Base-by-base conservation (phyloP, 805 yeast genomes). In the Saccharomycopsis selenospora region DNA sequence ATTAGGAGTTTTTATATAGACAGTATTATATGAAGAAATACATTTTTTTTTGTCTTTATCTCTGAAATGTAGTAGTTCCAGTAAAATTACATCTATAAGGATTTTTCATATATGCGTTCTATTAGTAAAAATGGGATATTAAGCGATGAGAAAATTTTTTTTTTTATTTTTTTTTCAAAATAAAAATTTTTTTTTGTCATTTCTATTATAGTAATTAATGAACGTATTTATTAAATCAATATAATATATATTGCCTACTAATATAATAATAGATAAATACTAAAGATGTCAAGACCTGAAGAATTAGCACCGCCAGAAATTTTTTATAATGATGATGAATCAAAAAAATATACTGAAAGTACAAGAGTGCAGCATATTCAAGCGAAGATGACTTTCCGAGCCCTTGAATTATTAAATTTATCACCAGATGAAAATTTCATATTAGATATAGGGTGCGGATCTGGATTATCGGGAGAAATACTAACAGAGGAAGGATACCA, bases 331-430 rank as follows among this genome's bases (percentile, higher is more conserved):
- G 97, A 90, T 48, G 66, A 79, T 1, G 99, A 93, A 65, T 85
- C 98, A 0, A 72, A 73, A 55, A 93, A 93, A 61, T 93, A 93
- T 65, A 93, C 98, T 0, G 73, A 84, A 2, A 86, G 95, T 3
- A 85, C 96, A 3, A 93, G 99, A 73, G 96, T 93, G 44, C 99
- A 93, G 69, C 96, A 90, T 62, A 93, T 93, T 59, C 99, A 93
- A 66, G 98, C 98, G 2, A 85, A 87, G 63, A 93, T 93, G 99
- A 89, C 99, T 0, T 72, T 91, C 40, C 74, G 99, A 58, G 96
- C 98, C 0, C 69, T 93, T 42, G 99, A 93, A 58, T 70, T 93
- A 30, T 68, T 93, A 49, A 86, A 89, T 62, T 66, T 93, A 36
- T 83, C 85, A 26, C 77, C 79, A 1, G 70, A 67, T 26, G 72